Conservation (phyloP, 108 stramenopile genomes). For the Nannochloropsis gaditana region DNA sequence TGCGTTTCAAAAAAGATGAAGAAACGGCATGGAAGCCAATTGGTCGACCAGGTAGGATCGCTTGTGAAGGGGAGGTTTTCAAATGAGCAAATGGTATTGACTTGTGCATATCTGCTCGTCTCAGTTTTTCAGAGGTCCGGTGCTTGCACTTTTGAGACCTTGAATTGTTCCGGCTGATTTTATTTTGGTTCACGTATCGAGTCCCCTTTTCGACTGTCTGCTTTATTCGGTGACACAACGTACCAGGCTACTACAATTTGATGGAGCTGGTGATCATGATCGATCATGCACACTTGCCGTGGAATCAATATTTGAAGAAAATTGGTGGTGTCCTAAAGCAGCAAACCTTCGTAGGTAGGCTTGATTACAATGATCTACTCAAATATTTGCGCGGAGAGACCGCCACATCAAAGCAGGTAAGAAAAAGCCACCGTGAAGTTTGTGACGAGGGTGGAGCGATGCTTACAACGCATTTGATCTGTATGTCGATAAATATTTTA, state of each 20-base stretch:
- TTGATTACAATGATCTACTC: neutral
- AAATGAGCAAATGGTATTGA: too few relatives aligned
- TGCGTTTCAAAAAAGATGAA: constrained; percentile 12
- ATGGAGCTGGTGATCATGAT: neutral
- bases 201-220: neutral
- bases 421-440: neutral
- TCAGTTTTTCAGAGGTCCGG: too few relatives aligned
- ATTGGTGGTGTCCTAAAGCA: neutral
- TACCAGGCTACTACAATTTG: neutral
- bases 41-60: neutral
- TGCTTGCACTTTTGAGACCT: too few relatives aligned
- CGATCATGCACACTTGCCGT: constrained; percentile 2
- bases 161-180: too few relatives aligned
- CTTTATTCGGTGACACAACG: neutral
- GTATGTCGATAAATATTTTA: too few relatives aligned
- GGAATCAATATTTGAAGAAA: neutral
- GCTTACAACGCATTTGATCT: too few relatives aligned
- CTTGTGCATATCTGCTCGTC: too few relatives aligned
- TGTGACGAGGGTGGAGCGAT: too few relatives aligned
- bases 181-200: too few relatives aligned
- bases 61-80: neutral
- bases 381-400: constrained; percentile 6
- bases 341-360: constrained; percentile 14
- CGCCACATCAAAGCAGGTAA: neutral
- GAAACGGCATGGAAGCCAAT: neutral